Evolutionary conservation across 306 rosid species (phyloP), one percentile per base, ranked within the genome.

Genomic region (Vigna mungo): DNA sequence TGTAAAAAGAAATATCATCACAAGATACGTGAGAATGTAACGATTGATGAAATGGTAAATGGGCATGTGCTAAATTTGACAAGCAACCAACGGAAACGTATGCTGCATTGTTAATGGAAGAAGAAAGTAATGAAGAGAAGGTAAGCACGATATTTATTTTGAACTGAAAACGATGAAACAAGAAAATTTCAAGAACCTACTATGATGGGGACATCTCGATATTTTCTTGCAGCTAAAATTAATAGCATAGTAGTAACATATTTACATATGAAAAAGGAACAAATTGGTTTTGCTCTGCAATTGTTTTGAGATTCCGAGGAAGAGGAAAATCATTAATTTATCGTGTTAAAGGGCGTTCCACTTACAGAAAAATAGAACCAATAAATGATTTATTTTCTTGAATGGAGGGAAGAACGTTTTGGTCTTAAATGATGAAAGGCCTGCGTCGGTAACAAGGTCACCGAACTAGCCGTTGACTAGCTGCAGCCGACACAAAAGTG

Each of bases 111-210:
- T 25, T 27, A 13, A 59, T 13, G 17, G 65, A 32, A 83, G 88
- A 76, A 84, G 87, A 84, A 69, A 87, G 79, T 84, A 82, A 82
- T 74, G 77, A 83, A 71, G 82, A 17, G 77, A 56, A 1, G 69
- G 79, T 0, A 71, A 83, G 85, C 85, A 85, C 84, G 85, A 85
- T 81, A 90, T 85, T 73, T 78, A 83, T 74, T 52, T 17, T 52
- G 61, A 6, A 60, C 18, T 15, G 25, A 52, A 52, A 17, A 2
- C 20, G 2, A 8, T 52, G 58, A 52, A 52, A 52, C 12, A 52
- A 17, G 4, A 8, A 5, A 49, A 16, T 10, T 49, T 18, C 23
- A 15, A 56, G 62, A 58, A 58, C 9, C 36, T 11, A 21, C 34
- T 21, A 56, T 56, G 36, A 23, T 21, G 4, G 36, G 63, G 61